Evolutionary conservation across 768 basidiomycete species (phyloP).

Genomic region (Mycena capillaripes): DNA sequence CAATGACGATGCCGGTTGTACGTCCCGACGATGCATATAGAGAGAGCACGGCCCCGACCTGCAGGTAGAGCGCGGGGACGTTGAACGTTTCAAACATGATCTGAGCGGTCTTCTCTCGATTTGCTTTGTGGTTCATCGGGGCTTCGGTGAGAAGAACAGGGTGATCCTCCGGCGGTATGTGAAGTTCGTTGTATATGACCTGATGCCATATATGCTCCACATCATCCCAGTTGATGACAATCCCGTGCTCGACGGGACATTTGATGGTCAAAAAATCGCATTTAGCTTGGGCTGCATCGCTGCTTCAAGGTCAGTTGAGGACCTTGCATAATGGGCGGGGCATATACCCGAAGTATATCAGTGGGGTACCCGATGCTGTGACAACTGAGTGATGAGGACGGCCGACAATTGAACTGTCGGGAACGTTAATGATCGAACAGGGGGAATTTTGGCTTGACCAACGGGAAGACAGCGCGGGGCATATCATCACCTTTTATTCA

Average conservation of each 20-base stretch:
- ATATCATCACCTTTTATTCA: constrained; percentile 67
- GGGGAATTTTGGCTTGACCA: constrained; percentile 51
- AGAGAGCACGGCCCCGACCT: constrained; percentile 77
- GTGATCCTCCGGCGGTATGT: constrained; percentile 81
- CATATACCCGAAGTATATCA: constrained; percentile 76
- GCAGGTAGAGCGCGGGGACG: constrained; percentile 78
- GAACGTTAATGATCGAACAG: constrained; percentile 40
- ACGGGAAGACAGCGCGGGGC: constrained; percentile 82
- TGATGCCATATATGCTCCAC: constrained; percentile 39
- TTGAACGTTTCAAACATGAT: constrained; percentile 88
- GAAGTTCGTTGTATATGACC: constrained; percentile 69
- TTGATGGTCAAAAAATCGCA: constrained; percentile 82
- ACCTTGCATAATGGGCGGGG: background rate
- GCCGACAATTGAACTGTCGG: constrained; percentile 75
- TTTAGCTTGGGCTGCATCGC: constrained; percentile 81
- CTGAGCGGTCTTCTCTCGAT: constrained; percentile 79
- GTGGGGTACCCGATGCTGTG: constrained; percentile 84
- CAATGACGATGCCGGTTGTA: constrained; percentile 78
- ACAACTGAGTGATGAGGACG: constrained; percentile 81
- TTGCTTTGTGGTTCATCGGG: constrained; percentile 80
- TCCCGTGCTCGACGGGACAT: constrained; percentile 53
- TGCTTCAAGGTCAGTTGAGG: constrained; percentile 45
- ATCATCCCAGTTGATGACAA: constrained; percentile 38
- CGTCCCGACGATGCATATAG: constrained; percentile 78
- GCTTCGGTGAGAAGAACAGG: constrained; percentile 80